These are phyloP conservation scores for Cyberlindnera mississippiensis DNA, from an alignment of 805 yeast species.

Conservation along the genomic window DNA sequence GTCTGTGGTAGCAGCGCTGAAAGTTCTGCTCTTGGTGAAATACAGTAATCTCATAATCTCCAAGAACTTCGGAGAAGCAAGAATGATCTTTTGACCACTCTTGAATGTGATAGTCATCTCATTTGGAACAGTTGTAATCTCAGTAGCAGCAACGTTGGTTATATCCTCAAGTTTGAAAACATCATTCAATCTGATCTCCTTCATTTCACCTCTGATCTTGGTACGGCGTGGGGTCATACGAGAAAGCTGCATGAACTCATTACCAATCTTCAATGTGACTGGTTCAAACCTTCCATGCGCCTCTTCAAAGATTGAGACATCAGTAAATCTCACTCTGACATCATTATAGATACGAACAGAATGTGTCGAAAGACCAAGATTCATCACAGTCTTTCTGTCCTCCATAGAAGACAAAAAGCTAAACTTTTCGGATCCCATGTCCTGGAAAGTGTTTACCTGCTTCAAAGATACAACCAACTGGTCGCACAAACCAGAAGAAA, in stretches of 20 bases:
- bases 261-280: constrained; percentile 64
- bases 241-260: constrained; percentile 57
- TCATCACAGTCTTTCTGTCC: constrained; percentile 39
- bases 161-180: constrained; percentile 40
- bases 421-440: constrained; percentile 21
- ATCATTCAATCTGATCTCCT: constrained; percentile 38
- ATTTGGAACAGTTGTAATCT: constrained; percentile 42
- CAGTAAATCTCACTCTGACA: constrained; percentile 48
- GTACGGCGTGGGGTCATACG: constrained; percentile 41
- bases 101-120: constrained; percentile 45
- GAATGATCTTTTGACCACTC: constrained; percentile 35
- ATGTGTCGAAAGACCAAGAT: constrained; percentile 41
- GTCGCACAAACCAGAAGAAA: constrained; percentile 28
- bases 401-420: constrained; percentile 45
- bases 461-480: constrained; percentile 25
- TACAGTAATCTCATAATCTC: constrained; percentile 71
- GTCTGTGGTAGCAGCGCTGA: constrained; percentile 26
- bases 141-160: constrained; percentile 37
- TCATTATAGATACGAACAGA: constrained; percentile 42
- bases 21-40: constrained; percentile 56
- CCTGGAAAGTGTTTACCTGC: constrained; percentile 17
- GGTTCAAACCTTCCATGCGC: constrained; percentile 49
- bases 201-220: constrained; percentile 34
- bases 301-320: constrained; percentile 48
- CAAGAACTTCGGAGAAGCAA: constrained; percentile 45